These are phyloP conservation scores for Alternaria incomplexa DNA, from an alignment of 2,329 filamentous ascomycete genomes.

Conservation along the genomic window DNA sequence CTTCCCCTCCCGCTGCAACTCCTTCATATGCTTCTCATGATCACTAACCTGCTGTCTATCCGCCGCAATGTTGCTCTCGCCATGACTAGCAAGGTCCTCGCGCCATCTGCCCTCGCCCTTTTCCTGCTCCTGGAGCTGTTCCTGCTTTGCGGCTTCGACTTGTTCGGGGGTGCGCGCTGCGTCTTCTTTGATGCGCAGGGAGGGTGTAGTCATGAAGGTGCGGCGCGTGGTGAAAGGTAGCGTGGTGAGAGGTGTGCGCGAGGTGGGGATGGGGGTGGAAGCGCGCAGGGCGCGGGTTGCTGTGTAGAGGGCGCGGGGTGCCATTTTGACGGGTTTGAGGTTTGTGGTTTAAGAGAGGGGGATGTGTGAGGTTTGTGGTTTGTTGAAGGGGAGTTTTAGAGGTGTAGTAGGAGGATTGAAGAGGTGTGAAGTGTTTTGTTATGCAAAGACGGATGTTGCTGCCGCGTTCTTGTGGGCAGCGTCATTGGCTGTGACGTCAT, in stretches of 20 bases:
- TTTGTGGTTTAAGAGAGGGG: neutral
- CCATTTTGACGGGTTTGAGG: constrained; percentile 14
- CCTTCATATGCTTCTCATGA: constrained; percentile 51
- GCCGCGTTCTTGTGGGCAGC: neutral
- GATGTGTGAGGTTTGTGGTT: neutral
- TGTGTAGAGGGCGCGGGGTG: constrained; percentile 20
- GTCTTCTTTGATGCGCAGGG: constrained; percentile 50
- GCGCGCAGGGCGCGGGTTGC: constrained; percentile 14
- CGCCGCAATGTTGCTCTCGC: constrained; percentile 51
- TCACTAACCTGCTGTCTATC: constrained; percentile 52
- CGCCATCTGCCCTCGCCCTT: constrained; percentile 52
- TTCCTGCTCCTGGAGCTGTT: constrained; percentile 53
- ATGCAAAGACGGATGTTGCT: constrained; percentile 2
- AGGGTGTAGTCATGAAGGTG: constrained; percentile 40
- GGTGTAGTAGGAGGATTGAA: neutral
- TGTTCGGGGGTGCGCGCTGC: constrained; percentile 47
- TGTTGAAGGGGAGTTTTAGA: rapidly evolving
- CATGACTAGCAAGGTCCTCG: constrained; percentile 50
- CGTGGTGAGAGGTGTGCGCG: neutral
- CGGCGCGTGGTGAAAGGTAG: constrained; percentile 20
- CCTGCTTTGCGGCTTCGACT: constrained; percentile 52
- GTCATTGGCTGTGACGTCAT: constrained; percentile 2
- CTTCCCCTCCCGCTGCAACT: constrained; percentile 54
- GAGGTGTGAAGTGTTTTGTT: neutral
- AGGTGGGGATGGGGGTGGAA: neutral